Percentiles rank a stretch among this genome's conserved stretches.
phyloP scores from a whole-genome alignment of 495 filamentous ascomycete genomes.

The Choiromyces venosus region DNA sequence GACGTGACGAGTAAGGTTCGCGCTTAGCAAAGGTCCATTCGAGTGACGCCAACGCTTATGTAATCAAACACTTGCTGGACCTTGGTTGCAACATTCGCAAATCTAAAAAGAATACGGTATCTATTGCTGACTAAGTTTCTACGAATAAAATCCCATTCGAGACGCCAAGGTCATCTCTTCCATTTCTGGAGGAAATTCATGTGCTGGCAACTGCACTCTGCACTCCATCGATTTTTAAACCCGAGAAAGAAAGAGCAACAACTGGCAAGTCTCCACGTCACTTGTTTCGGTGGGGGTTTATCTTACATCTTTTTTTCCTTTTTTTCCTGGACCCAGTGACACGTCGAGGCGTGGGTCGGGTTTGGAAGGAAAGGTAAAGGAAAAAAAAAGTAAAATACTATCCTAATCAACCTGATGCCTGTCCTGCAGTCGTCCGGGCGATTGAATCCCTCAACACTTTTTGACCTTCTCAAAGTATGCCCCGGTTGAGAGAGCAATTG shows the following conservation, averaged over 20 bases:
- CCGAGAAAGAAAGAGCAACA: not conserved
- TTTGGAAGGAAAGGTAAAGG: not conserved
- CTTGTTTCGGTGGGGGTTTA: slow-evolving; percentile 1
- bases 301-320: not conserved
- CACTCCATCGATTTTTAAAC: not conserved
- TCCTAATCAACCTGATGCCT: not conserved
- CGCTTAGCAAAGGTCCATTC: not conserved
- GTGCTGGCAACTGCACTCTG: slow-evolving; percentile 1
- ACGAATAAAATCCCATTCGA: not conserved
- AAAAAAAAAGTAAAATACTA: too few species aligned
- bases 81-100: too few species aligned
- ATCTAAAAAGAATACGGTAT: too few species aligned
- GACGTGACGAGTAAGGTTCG: not conserved
- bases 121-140: not conserved
- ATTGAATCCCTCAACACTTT: not conserved
- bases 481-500: not conserved
- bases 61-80: not conserved
- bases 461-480: not conserved
- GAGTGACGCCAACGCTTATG: not conserved
- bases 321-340: not conserved
- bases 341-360: not conserved
- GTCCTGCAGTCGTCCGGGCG: not conserved
- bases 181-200: not conserved
- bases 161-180: not conserved
- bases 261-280: slow-evolving; percentile 5